A percentile compares a stretch with the other conserved stretches of the same genome.
These are phyloP conservation scores for Dispira simplex DNA, from an alignment of 192 early-diverging fungal species.

Conservation along the genomic window DNA sequence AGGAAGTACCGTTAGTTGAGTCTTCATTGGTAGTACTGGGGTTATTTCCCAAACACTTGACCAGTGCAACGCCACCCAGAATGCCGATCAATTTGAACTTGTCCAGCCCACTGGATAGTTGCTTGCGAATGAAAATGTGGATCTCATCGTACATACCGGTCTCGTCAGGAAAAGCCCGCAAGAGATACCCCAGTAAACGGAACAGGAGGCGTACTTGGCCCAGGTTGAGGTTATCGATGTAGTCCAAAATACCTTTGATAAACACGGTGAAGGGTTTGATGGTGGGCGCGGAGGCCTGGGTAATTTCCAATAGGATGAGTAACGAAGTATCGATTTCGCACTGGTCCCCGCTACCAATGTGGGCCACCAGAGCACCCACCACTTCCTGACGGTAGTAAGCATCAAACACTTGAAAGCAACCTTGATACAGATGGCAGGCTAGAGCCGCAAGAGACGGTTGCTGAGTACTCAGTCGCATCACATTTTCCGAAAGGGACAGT, in stretches of 20 bases:
- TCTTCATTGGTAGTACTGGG: not conserved
- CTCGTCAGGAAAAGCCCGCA: slow-evolving; percentile 18
- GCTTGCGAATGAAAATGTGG: slow-evolving; percentile 56
- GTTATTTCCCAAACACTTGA: slow-evolving; percentile 34
- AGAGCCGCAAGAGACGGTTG: slow-evolving; percentile 20
- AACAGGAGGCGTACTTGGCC: slow-evolving; percentile 51
- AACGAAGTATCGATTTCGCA: slow-evolving; percentile 48
- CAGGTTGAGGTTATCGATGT: slow-evolving; percentile 45
- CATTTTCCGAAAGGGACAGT: slow-evolving; percentile 38
- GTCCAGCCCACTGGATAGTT: slow-evolving; percentile 47
- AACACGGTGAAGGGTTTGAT: slow-evolving; percentile 46
- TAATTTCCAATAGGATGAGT: slow-evolving; percentile 34
- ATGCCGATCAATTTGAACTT: slow-evolving; percentile 57
- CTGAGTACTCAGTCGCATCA: slow-evolving; percentile 36
- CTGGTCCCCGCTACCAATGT: slow-evolving; percentile 53
- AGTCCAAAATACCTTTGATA: slow-evolving; percentile 56
- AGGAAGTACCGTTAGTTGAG: slow-evolving; percentile 17
- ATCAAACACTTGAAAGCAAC: slow-evolving; percentile 38
- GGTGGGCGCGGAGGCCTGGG: slow-evolving; percentile 23
- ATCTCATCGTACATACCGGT: slow-evolving; percentile 50
- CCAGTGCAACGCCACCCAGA: slow-evolving; percentile 45
- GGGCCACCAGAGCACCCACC: slow-evolving; percentile 54
- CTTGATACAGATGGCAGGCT: slow-evolving; percentile 30
- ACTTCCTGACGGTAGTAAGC: slow-evolving; percentile 65
- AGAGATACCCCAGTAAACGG: slow-evolving; percentile 43